A percentile compares a stretch with the other conserved stretches of the same genome.
phyloP scores from a whole-genome alignment of 1,284 basidiomycete species.

The Hypsizygus ulmarius region DNA sequence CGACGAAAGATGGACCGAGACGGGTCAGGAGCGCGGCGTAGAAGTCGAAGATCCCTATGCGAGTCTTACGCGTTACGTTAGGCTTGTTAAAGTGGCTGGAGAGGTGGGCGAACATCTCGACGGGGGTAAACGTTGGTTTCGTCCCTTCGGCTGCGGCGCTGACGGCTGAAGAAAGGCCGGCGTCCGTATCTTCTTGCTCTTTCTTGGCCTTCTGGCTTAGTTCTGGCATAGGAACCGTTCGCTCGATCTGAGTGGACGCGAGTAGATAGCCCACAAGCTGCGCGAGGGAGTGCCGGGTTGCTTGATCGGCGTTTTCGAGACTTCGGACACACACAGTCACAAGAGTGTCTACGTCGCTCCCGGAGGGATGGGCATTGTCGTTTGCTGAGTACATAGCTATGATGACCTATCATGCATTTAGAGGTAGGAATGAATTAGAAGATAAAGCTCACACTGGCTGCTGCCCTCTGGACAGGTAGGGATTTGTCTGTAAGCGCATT shows the following conservation, averaged over 20 bases:
- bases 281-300: constrained; percentile 78
- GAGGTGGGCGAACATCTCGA: constrained; percentile 82
- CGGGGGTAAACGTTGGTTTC: constrained; percentile 73
- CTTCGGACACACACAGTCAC: constrained; percentile 70
- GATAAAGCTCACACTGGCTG: constrained; percentile 60
- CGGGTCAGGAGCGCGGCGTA: constrained; percentile 78
- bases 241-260: constrained; percentile 80
- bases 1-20: constrained; percentile 80
- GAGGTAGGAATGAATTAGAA: not conserved
- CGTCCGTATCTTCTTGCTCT: constrained; percentile 55
- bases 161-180: constrained; percentile 35
- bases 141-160: constrained; percentile 56
- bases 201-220: constrained; percentile 64
- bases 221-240: constrained; percentile 48
- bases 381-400: constrained; percentile 60
- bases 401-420: constrained; percentile 49
- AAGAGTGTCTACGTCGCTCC: constrained; percentile 75
- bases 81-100: constrained; percentile 80
- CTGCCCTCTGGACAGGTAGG: constrained; percentile 82
- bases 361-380: constrained; percentile 50
- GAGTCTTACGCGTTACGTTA: constrained; percentile 63
- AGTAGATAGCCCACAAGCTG: constrained; percentile 83
- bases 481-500: constrained; percentile 80
- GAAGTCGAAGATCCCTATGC: constrained; percentile 87
- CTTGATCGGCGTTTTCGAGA: constrained; percentile 81